These are phyloP conservation scores for Gossypium ekmanianum DNA, from an alignment of 345 rosid species.

Conservation along the genomic window DNA sequence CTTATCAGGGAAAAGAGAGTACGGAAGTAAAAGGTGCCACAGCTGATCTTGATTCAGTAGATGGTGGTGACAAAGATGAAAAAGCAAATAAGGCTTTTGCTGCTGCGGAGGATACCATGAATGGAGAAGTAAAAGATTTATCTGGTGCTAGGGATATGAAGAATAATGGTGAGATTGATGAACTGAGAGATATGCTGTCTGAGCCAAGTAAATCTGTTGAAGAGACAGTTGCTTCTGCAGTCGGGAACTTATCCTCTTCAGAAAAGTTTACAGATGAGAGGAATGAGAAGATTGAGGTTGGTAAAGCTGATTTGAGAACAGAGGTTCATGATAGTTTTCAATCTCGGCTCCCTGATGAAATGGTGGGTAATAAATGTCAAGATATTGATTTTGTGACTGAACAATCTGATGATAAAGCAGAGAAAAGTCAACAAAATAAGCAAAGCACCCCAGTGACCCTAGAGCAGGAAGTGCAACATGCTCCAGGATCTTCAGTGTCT, in stretches of 20 bases:
- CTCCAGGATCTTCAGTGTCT: background rate
- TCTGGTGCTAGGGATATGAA: constrained; percentile 12
- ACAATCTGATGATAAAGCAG: constrained; percentile 31
- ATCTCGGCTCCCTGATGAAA: constrained; percentile 24
- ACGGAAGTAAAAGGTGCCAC: constrained; percentile 20
- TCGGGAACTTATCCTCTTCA: constrained; percentile 17
- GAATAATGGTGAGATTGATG: constrained; percentile 10
- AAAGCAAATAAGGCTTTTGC: background rate
- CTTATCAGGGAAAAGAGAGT: constrained; percentile 14
- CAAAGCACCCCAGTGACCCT: constrained; percentile 20
- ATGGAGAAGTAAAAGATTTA: constrained; percentile 21
- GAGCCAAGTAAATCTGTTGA: constrained; percentile 16
- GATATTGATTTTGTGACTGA: constrained; percentile 24
- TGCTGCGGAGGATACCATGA: constrained; percentile 11
- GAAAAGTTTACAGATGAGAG: constrained; percentile 23
- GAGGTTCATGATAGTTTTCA: constrained; percentile 25
- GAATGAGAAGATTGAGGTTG: constrained; percentile 24
- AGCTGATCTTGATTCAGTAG: constrained; percentile 3
- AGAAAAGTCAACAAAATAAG: constrained; percentile 23
- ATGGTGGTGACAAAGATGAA: background rate
- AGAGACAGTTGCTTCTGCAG: constrained; percentile 20
- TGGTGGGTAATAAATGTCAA: constrained; percentile 23
- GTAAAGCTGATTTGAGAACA: constrained; percentile 18
- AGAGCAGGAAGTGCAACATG: constrained; percentile 6
- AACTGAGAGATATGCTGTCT: constrained; percentile 14